phyloP scores from a whole-genome alignment of 148 eudicot species.

The Fagopyrum esculentum region DNA sequence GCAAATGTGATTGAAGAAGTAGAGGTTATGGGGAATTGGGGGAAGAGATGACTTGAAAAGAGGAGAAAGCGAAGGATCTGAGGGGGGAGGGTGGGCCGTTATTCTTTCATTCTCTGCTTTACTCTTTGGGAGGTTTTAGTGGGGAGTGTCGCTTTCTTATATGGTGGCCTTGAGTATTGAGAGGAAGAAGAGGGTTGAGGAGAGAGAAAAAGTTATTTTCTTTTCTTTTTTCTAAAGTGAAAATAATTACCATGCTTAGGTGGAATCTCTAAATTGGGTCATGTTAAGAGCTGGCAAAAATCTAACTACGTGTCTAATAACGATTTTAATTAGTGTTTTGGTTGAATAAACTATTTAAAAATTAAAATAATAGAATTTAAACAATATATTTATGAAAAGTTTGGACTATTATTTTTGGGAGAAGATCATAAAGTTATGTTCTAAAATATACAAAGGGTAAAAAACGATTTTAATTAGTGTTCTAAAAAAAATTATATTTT shows the following conservation, averaged over 20 bases:
- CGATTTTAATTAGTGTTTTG: too few relatives aligned
- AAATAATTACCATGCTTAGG: not conserved
- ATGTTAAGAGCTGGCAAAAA: too few relatives aligned
- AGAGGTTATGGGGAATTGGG: not conserved
- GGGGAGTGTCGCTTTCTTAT: not conserved
- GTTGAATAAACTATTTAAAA: too few relatives aligned
- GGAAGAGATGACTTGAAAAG: constrained; percentile 6
- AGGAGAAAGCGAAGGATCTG: constrained; percentile 11
- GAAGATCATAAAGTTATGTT: too few relatives aligned
- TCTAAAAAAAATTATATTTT: too few relatives aligned
- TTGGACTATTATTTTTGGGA: too few relatives aligned
- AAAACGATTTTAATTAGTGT: too few relatives aligned
- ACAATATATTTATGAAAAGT: too few relatives aligned
- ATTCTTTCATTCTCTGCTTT: not conserved
- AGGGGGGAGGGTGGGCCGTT: constrained; percentile 6
- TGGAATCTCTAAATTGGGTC: not conserved
- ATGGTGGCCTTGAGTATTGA: not conserved
- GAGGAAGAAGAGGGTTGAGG: not conserved
- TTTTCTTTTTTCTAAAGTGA: not conserved
- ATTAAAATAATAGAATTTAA: too few relatives aligned
- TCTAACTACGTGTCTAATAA: too few relatives aligned
- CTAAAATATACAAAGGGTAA: too few relatives aligned
- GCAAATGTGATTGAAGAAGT: not conserved
- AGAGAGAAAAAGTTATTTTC: not conserved
- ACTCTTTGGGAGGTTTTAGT: not conserved